Evolutionary conservation across 2,329 filamentous ascomycete species (phyloP).

Genomic region (Fusarium hainanense): DNA sequence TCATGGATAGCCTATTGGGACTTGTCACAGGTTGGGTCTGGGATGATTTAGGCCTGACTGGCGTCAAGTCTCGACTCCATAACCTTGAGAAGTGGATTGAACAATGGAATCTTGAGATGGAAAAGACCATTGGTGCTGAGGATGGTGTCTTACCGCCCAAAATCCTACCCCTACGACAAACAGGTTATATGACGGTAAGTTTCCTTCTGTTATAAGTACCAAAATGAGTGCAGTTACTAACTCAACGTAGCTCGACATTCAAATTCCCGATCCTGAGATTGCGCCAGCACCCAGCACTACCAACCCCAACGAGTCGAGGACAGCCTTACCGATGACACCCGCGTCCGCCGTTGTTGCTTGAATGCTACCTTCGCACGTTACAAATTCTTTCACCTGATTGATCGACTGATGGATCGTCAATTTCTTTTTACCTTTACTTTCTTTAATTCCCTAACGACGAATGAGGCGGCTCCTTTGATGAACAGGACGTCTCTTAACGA

Average conservation of each 20-base stretch:
- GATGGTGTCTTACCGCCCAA: conserved; percentile 69
- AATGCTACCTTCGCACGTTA: conserved; percentile 5
- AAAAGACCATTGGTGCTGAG: conserved; percentile 63
- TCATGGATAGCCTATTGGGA: conserved; percentile 82
- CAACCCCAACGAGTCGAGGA: conserved; percentile 53
- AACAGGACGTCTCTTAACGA: conserved; percentile 41
- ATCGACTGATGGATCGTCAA: conserved; percentile 12
- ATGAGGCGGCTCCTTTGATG: conserved; percentile 42
- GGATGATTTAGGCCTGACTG: conserved; percentile 87
- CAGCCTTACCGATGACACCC: conserved; percentile 51
- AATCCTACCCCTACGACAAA: conserved; percentile 81
- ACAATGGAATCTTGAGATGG: conserved; percentile 83
- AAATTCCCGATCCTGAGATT: conserved; percentile 82
- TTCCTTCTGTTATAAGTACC: neutral
- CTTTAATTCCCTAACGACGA: conserved; percentile 45
- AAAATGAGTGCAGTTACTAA: conserved; percentile 17
- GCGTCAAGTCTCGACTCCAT: conserved; percentile 76
- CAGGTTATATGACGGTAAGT: conserved; percentile 86
- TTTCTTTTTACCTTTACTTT: conserved; percentile 19
- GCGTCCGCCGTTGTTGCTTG: conserved; percentile 41
- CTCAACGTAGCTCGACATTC: conserved; percentile 74
- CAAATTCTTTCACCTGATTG: conserved; percentile 27
- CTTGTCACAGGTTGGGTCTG: conserved; percentile 91
- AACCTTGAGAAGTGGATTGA: conserved; percentile 84
- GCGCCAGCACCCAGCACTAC: conserved; percentile 61